phyloP scores from a whole-genome alignment of 257 asterid species.

The Ajuga chamaepitys region DNA sequence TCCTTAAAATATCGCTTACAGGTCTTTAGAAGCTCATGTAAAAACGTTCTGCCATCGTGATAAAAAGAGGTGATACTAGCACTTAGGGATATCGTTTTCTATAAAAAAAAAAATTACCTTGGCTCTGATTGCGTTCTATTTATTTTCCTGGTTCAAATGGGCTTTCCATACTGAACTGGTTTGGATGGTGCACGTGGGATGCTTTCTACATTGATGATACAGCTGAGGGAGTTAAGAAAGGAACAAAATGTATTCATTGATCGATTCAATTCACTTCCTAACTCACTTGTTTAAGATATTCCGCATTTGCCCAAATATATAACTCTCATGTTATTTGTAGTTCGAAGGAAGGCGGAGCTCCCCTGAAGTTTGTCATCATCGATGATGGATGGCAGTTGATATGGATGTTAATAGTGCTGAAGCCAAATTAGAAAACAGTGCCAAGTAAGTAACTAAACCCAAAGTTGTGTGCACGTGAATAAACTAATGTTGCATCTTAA shows the following conservation, averaged over 20 bases:
- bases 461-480: not conserved
- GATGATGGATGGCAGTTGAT: slow-evolving; percentile 89
- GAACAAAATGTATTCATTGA: slow-evolving; percentile 43
- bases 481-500: not conserved
- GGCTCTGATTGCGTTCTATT: not conserved
- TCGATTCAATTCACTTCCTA: not conserved
- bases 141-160: slow-evolving; percentile 38
- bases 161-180: slow-evolving; percentile 87
- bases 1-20: slow-evolving; percentile 16
- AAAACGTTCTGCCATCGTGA: slow-evolving; percentile 72
- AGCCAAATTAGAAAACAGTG: slow-evolving; percentile 40
- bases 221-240: slow-evolving; percentile 71
- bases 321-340: slow-evolving; percentile 12
- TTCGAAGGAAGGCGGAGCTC: slow-evolving; percentile 55
- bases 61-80: slow-evolving; percentile 46
- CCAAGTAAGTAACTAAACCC: slow-evolving; percentile 43
- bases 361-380: slow-evolving; percentile 63
- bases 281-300: not conserved
- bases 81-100: not conserved
- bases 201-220: slow-evolving; percentile 78
- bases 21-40: slow-evolving; percentile 52
- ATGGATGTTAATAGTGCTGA: slow-evolving; percentile 56
- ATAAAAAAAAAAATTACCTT: not conserved
- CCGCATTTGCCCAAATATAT: not conserved
- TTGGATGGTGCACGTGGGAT: slow-evolving; percentile 98